Percentiles rank a stretch among this genome's conserved stretches.
phyloP scores from a whole-genome alignment of 495 filamentous ascomycete species.

The Penicillium ucsense region DNA sequence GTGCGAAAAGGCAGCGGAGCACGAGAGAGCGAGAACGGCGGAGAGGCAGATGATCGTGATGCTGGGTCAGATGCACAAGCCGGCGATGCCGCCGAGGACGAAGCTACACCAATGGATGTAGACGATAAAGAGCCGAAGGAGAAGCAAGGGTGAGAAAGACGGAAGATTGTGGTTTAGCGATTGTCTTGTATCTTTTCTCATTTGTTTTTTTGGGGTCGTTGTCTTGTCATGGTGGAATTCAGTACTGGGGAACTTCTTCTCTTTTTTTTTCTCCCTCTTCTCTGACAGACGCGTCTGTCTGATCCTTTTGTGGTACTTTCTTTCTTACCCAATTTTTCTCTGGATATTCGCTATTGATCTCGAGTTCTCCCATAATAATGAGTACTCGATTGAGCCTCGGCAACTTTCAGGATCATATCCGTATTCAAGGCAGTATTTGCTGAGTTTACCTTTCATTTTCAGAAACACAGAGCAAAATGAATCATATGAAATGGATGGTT shows the following conservation, averaged over 20 bases:
- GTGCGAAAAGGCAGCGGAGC: slow-evolving; percentile 23
- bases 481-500: too few species aligned
- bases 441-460: too few species aligned
- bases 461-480: too few species aligned
- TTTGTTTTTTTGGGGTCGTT: not conserved
- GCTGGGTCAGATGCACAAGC: slow-evolving; percentile 6
- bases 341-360: too few species aligned
- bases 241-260: not conserved
- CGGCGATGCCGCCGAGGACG: slow-evolving; percentile 16
- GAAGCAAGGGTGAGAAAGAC: slow-evolving; percentile 12
- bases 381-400: too few species aligned
- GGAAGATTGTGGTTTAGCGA: not conserved
- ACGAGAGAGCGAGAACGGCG: slow-evolving; percentile 21
- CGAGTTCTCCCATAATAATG: too few species aligned
- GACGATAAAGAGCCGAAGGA: slow-evolving; percentile 29
- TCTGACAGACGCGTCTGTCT: not conserved
- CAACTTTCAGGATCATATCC: too few species aligned
- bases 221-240: too few species aligned
- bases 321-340: too few species aligned
- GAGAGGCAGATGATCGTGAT: slow-evolving; percentile 14
- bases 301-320: too few species aligned
- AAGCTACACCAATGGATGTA: slow-evolving; percentile 34
- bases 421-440: too few species aligned
- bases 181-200: slow-evolving; percentile 2
- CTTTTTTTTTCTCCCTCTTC: not conserved